Evolutionary conservation across 2,329 filamentous ascomycete genomes (phyloP), one percentile per base, ranked within the genome.

Genomic region (Diatrype stigma): DNA sequence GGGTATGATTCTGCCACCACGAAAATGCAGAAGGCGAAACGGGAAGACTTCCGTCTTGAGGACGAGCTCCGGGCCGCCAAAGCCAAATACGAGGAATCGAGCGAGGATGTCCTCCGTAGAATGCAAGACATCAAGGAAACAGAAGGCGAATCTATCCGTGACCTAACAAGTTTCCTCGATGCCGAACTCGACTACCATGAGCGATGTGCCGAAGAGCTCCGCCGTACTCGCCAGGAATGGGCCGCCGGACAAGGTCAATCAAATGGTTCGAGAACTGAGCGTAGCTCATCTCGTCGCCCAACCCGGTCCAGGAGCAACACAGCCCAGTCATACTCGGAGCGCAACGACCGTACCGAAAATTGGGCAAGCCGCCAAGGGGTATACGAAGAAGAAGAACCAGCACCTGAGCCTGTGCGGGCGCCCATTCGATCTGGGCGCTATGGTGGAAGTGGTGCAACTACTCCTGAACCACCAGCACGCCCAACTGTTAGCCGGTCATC

Each of bases 121-220:
- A 97, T 97, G 94, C 84, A 95, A 70, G 93, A 97, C 65, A 95
- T 97, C 73, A 93, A 94, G 73, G 92, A 96, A 63, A 82, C 90
- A 21, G 93, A 97, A 70, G 79, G 77, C 42, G 93, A 97, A 56
- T 90, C 86, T 63, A 82, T 96, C 40, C 78, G 81, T 45, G 90
- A 96, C 64, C 75, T 97, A 51, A 85, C 84, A 3, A 76, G 82
- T 17, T 95, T 97, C 67, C 74, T 97, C 47, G 92, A 97, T 55
- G 87, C 90, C 38, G 89, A 97, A 72, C 78, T 97, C 51, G 86
- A 88, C 56, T 96, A 94, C 72, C 89, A 96, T 67, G 93, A 97
- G 67, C 86, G 88, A 54, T 96, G 90, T 67, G 82, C 88, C 49
- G 92, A 96, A 59, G 88, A 95, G 58, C 80, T 97, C 49, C 75